Evolutionary conservation across 2,329 filamentous ascomycete genomes (phyloP), one percentile per base, ranked within the genome.

Genomic region (Aureobasidium sp.): DNA sequence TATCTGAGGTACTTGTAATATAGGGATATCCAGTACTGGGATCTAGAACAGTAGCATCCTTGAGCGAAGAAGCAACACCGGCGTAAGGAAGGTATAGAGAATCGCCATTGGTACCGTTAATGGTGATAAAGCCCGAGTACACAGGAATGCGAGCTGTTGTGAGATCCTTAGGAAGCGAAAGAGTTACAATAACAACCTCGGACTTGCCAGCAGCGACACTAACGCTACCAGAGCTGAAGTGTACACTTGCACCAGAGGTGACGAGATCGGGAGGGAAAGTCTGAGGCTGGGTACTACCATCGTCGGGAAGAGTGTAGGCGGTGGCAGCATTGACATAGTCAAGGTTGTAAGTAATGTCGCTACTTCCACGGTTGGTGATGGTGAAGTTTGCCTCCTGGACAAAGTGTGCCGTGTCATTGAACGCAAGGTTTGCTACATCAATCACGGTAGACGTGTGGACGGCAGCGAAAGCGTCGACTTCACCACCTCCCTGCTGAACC

Each of bases 331-430:
- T 72, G 13, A 83, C 78, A 64, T 84, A 76, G 29, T 75, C 76
- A 12, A 87, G 72, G 8, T 75, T 74, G 71, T 84, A 86, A 6
- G 79, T 81, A 55, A 84, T 70, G 0, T 75, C 70, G 27, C 76
- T 73, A 17, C 71, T 71, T 50, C 80, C 82, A 5, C 75, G 75
- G 74, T 87, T 88, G 67, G 72, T 77, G 66, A 88, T 76, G 43
- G 76, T 79, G 69, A 87, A 84, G 65, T 79, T 78, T 47, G 79
- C 73, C 2, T 73, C 75, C 12, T 75, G 71, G 50, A 71, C 70
- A 65, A 85, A 80, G 75, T 87, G 70, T 65, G 83, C 81, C 0
- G 84, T 85, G 70, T 88, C 85, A 69, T 87, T 87, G 73, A 87
- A 86, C 3, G 82, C 79, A 15, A 88, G 72, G 70, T 80, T 82